Conservation (phyloP, 2,329 filamentous ascomycete genomes). For the Pyrenophora teres region DNA sequence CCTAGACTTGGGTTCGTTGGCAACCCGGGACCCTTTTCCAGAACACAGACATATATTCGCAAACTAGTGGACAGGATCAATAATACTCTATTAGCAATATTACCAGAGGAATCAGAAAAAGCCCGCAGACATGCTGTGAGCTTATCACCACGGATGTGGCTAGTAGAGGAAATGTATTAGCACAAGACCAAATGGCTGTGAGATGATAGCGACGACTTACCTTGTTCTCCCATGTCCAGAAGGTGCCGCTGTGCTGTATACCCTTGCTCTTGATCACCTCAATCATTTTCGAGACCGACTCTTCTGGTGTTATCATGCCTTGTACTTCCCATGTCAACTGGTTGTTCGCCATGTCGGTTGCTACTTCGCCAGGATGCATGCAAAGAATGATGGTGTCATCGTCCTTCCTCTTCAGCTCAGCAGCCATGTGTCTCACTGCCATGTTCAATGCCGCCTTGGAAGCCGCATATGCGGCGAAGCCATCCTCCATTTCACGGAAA, state of each 20-base stretch:
- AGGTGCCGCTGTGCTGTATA: constrained; percentile 57
- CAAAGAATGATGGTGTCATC: constrained; percentile 58
- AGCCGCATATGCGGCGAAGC: constrained; percentile 62
- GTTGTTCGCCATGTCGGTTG: constrained; percentile 61
- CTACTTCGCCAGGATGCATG: constrained; percentile 63
- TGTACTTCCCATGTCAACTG: constrained; percentile 58
- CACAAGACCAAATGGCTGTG: too few relatives aligned
- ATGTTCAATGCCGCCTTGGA: constrained; percentile 64
- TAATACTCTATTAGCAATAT: too few relatives aligned
- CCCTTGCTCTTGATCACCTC: constrained; percentile 57
- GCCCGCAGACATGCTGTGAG: too few relatives aligned
- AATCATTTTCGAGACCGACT: constrained; percentile 58
- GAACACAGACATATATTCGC: too few relatives aligned
- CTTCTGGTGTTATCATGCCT: constrained; percentile 56
- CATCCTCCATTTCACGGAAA: constrained; percentile 62
- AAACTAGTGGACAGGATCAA: too few relatives aligned
- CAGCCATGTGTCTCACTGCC: constrained; percentile 60
- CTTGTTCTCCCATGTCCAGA: constrained; percentile 62
- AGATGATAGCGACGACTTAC: constrained; percentile 36
- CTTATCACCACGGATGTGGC: too few relatives aligned
- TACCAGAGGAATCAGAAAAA: too few relatives aligned
- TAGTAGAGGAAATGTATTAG: too few relatives aligned
- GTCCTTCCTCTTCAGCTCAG: constrained; percentile 58
- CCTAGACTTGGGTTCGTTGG: too few relatives aligned
- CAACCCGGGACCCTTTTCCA: too few relatives aligned